A percentile compares a stretch with the other conserved stretches of the same genome.
These are phyloP conservation scores for Raphanus sativus DNA, from an alignment of 345 rosid species.

Conservation along the genomic window DNA sequence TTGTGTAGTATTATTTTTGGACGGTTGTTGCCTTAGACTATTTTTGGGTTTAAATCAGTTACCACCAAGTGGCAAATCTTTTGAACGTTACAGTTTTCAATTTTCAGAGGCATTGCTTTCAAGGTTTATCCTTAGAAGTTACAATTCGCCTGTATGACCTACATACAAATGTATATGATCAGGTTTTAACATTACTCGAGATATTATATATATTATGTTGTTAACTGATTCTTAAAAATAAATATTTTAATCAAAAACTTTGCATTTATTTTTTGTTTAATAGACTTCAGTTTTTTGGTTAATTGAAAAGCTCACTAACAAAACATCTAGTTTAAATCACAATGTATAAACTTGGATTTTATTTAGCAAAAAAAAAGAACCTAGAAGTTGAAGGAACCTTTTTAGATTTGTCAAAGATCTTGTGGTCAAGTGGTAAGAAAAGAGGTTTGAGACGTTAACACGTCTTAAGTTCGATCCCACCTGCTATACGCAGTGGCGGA, in stretches of 20 bases:
- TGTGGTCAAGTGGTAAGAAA: no score
- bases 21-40: no score
- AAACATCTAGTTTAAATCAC: background rate
- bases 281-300: background rate
- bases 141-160: background rate
- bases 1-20: no score
- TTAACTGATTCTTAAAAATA: background rate
- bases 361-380: background rate
- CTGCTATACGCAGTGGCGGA: no score
- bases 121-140: no score
- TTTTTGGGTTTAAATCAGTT: no score
- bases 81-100: no score
- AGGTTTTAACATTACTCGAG: background rate
- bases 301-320: background rate
- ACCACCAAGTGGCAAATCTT: no score
- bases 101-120: no score
- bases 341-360: background rate
- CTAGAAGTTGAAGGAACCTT: background rate
- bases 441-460: no score
- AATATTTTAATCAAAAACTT: background rate
- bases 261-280: background rate
- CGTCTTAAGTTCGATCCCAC: no score
- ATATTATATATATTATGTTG: background rate
- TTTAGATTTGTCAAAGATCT: background rate
- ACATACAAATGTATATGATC: background rate